Evolutionary conservation across 257 asterid genomes (phyloP).

Genomic region (Nicotiana undulata): DNA sequence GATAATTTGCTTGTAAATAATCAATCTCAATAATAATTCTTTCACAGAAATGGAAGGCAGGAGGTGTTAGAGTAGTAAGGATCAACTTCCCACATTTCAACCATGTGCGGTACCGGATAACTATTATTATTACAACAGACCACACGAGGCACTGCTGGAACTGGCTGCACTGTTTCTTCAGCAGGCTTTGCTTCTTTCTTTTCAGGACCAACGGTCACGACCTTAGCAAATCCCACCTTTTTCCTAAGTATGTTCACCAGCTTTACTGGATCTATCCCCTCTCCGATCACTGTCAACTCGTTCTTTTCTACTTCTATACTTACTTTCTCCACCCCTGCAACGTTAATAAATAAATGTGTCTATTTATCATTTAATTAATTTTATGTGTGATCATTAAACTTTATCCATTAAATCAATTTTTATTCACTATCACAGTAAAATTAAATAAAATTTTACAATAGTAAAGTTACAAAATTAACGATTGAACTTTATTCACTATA

Average conservation of each 20-base stretch:
- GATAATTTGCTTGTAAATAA: background rate
- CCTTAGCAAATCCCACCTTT: conserved; percentile 40
- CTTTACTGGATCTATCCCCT: conserved; percentile 45
- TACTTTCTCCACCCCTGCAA: conserved; percentile 38
- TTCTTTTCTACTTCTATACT: conserved; percentile 37
- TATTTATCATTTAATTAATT: too few species aligned
- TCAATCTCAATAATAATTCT: background rate
- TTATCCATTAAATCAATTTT: too few species aligned
- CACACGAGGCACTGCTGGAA: background rate
- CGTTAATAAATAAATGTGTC: background rate
- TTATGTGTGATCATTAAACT: too few species aligned
- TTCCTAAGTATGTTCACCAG: conserved; percentile 39
- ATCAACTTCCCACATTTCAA: background rate
- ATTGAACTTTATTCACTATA: too few species aligned
- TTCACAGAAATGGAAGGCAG: background rate
- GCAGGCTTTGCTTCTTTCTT: conserved; percentile 10
- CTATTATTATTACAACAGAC: background rate
- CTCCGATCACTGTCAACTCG: conserved; percentile 48
- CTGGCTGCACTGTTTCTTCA: background rate
- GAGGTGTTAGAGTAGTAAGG: background rate
- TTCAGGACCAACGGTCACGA: conserved; percentile 27
- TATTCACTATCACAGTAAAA: too few species aligned
- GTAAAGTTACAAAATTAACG: too few species aligned
- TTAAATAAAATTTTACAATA: too few species aligned
- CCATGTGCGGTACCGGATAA: background rate